Evolutionary conservation across 805 yeast species (phyloP), one percentile per base, ranked within the genome.

Genomic region (Hanseniaspora taiwanica): DNA sequence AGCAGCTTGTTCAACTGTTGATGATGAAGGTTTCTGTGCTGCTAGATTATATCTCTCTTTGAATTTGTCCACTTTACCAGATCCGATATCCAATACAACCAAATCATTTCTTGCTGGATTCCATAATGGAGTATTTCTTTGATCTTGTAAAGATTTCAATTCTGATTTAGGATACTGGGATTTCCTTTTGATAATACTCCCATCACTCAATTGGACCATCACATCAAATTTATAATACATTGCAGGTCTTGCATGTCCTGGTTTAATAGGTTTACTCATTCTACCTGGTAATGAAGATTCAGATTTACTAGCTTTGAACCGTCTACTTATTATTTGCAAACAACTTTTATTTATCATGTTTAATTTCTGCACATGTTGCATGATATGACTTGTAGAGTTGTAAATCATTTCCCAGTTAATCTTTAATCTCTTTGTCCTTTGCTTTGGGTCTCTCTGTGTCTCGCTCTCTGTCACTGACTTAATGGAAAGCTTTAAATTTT

Each of bases 171-270:
- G 98, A 44, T 76, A 84, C 48, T 82, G 94, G 1, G 95, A 76
- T 51, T 82, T 72, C 61, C 98, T 73, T 27, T 65, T 66, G 25
- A 86, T 68, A 2, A 94, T 94, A 23, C 96, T 81, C 2, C 98
- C 98, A 58, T 91, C 98, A 48, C 93, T 80, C 43, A 87, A 69
- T 61, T 89, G 94, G n/a, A 91, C 87, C 27, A 71, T 62, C 24
- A 87, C 81, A 47, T 89, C 86, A 58, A 91, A 91, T 59, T 84
- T 84, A 63, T 89, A 74, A 61, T 84, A 87, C 32, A 91, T 81
- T 25, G 96, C 86, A 2, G 97, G 96, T 61, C 96, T 75, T 14
- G 95, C 86, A 57, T 81, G 81, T 42, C 96, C 96, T 42, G 78
- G 61, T 44, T 65, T 60, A 50, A 82, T 80, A 57, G 75, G 79